Conservation (phyloP, 768 basidiomycete genomes). For the Tricholoma sp. region DNA sequence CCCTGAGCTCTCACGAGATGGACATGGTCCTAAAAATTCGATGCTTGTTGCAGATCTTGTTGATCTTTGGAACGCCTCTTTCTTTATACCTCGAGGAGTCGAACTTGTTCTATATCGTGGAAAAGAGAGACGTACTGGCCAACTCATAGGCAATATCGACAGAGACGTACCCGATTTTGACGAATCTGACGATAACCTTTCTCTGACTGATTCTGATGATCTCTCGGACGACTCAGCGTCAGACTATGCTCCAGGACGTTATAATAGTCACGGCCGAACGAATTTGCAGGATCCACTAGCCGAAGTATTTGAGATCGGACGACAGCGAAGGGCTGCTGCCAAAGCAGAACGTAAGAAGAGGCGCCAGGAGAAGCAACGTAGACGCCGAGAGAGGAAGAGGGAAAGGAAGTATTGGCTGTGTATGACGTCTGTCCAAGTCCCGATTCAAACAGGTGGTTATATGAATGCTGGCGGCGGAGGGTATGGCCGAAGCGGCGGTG, state of each 20-base stretch:
- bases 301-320: constrained; percentile 46
- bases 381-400: constrained; percentile 51
- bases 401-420: constrained; percentile 64
- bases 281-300: constrained; percentile 22
- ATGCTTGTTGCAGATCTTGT: constrained; percentile 64
- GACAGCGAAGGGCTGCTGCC: constrained; percentile 32
- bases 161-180: constrained; percentile 45
- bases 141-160: constrained; percentile 49
- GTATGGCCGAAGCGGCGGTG: constrained; percentile 6
- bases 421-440: constrained; percentile 39
- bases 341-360: constrained; percentile 58
- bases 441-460: constrained; percentile 19
- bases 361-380: constrained; percentile 59
- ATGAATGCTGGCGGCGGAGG: constrained; percentile 10
- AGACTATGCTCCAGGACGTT: constrained; percentile 32
- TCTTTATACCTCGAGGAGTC: constrained; percentile 71
- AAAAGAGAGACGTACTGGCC: constrained; percentile 71
- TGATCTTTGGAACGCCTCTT: constrained; percentile 75
- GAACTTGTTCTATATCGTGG: constrained; percentile 81
- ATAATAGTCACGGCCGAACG: constrained; percentile 41
- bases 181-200: constrained; percentile 36
- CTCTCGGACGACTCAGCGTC: constrained; percentile 36
- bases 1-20: constrained; percentile 40
- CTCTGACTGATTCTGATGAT: constrained; percentile 34
- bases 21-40: constrained; percentile 51